Base-by-base conservation (phyloP, 352 stramenopile genomes). In the Globisporangium recalcitrans region DNA sequence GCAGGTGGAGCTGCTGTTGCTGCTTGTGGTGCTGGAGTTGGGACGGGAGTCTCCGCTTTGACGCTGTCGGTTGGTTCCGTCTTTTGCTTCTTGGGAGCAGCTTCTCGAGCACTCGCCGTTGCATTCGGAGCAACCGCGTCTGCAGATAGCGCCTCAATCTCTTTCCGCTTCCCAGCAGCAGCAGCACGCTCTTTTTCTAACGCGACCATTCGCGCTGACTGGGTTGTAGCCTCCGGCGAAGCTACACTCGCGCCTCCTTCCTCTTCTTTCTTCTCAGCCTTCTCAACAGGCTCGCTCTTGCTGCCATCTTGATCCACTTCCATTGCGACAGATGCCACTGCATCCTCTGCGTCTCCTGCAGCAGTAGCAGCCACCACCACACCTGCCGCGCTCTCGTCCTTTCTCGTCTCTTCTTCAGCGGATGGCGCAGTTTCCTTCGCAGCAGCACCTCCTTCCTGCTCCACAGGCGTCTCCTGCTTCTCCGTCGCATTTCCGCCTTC, bases 131-230 rank as follows among this genome's bases (percentile, higher is more conserved):
- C 24, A n/a, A 14, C 11, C 38, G 19, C 9, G 10, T 32, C 48
- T 31, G 27, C 27, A 5, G 49, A 8, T 26, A 2, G 19, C 19
- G 49, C 7, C 10, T 57, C 47, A 3, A 49, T 40, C 19, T 31
- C 58, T 36, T 63, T 63, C 8, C 58, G 58, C 58, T 63, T 63
- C 16, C 47, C 58, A 51, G 47, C 32, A 27, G 47, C 32, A 27
- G 16, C 19, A 56, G 22, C 40, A 7, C 16, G 38, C 16, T 40
- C 27, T 27, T n/a, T 16, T 22, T 42, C 51, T 21, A 56, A 27
- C 13, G 48, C 27, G n/a, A 14, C n/a, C 8, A 10, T 40, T 14
- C 27, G 16, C n/a, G n/a, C 40, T 29, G 7, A 16, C 13, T 26
- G 27, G 21, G 27, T 1, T n/a, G 27, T 8, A 40, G 31, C 10